Evolutionary conservation across 2,329 filamentous ascomycete genomes (phyloP).

Genomic region (Phialophora chinensis): DNA sequence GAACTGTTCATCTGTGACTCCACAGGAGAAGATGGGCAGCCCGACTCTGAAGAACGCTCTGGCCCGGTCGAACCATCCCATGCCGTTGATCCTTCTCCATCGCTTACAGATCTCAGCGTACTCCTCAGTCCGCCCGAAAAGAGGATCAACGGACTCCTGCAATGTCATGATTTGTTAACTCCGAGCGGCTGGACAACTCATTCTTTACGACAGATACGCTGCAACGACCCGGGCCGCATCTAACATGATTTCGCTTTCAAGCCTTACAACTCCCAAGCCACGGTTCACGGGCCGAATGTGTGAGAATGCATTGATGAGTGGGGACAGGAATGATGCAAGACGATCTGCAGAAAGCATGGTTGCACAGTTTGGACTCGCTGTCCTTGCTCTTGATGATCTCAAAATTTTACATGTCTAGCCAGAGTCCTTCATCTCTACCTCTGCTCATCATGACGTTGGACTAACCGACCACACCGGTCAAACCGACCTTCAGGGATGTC

Average conservation of each 20-base stretch:
- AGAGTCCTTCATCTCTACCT: background rate
- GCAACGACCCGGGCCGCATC: too few species aligned
- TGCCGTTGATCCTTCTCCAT: background rate
- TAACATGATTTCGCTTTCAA: background rate
- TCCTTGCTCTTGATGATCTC: background rate
- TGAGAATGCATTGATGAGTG: background rate
- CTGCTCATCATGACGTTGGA: background rate
- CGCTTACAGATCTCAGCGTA: background rate
- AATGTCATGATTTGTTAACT: background rate
- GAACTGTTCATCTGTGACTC: background rate
- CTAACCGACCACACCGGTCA: background rate
- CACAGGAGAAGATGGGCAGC: background rate
- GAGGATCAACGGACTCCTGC: background rate
- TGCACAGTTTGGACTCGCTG: background rate
- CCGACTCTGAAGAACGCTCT: background rate
- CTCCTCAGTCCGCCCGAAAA: background rate
- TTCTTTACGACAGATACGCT: too few species aligned
- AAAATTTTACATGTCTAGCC: background rate
- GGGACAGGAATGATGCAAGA: background rate
- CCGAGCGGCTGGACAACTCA: too few species aligned
- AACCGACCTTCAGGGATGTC: background rate
- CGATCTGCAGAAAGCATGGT: background rate
- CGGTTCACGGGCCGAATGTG: background rate
- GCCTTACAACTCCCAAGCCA: background rate
- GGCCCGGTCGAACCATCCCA: background rate